phyloP scores from a whole-genome alignment of 2,329 filamentous ascomycete genomes.

The Sclerotinia minor region DNA sequence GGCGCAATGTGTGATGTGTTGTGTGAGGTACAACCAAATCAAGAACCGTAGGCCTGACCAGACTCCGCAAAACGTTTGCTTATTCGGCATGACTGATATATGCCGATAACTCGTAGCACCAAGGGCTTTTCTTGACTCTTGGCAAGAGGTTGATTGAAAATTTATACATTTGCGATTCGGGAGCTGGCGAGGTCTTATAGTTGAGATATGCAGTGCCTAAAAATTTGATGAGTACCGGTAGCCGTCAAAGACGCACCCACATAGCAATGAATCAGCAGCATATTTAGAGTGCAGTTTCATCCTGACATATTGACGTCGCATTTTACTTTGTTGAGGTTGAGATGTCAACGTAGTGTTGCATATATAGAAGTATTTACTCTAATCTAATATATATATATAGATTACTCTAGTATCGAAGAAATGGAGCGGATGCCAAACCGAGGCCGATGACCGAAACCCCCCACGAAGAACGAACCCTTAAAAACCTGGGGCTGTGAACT shows the following conservation, averaged over 20 bases:
- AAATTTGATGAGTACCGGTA: background rate
- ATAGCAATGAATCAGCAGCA: background rate
- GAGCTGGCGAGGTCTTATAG: background rate
- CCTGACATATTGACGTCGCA: background rate
- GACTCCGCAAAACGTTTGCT: background rate
- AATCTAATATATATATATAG: too few species aligned
- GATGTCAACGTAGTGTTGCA: constrained; percentile 11
- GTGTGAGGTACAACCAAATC: background rate
- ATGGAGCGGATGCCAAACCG: background rate
- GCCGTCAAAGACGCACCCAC: background rate
- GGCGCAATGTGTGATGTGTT: background rate
- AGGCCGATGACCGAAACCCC: background rate
- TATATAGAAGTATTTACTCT: background rate
- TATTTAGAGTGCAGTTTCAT: background rate
- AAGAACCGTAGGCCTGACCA: background rate
- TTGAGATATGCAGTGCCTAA: background rate
- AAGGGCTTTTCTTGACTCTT: background rate
- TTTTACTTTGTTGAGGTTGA: constrained; percentile 17
- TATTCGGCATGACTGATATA: background rate
- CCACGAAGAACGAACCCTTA: constrained; percentile 8
- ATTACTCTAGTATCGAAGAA: background rate
- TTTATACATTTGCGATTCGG: background rate
- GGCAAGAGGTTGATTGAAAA: background rate
- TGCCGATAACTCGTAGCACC: background rate
- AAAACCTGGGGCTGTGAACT: background rate